phyloP scores from a whole-genome alignment of 306 rosid genomes.

The Amphicarpaea edgeworthii region DNA sequence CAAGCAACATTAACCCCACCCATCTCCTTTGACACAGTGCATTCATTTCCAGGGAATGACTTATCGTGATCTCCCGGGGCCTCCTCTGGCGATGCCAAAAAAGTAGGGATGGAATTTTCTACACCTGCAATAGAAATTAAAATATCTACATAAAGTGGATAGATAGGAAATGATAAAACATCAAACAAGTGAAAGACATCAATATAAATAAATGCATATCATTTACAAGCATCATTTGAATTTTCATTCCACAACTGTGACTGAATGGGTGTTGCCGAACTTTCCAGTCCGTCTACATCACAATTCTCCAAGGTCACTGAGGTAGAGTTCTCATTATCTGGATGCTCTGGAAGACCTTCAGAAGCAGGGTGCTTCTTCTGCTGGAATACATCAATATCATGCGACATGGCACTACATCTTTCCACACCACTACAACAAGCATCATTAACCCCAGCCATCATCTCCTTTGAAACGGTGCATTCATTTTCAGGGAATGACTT shows the following conservation, averaged over 20 bases:
- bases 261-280: neutral
- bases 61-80: neutral
- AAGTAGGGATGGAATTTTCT: constrained; percentile 24
- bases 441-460: constrained; percentile 17
- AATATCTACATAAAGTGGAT: neutral
- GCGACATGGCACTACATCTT: constrained; percentile 38
- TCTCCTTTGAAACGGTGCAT: constrained; percentile 10
- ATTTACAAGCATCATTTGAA: neutral
- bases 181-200: neutral
- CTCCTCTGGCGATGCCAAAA: constrained; percentile 19
- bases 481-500: constrained; percentile 20
- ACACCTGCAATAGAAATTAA: constrained; percentile 28
- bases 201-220: neutral
- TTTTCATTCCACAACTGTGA: neutral
- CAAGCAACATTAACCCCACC: constrained; percentile 23
- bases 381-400: constrained; percentile 28
- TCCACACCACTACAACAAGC: neutral
- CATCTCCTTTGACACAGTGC: constrained; percentile 17
- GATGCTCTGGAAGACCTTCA: constrained; percentile 33
- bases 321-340: constrained; percentile 24
- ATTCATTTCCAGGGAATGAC: constrained; percentile 17
- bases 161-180: neutral
- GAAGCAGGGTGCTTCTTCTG: constrained; percentile 41
- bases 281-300: neutral
- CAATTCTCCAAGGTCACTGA: constrained; percentile 32